Conservation (phyloP, 2,329 filamentous ascomycete genomes). For the Leptosphaerulina australis region DNA sequence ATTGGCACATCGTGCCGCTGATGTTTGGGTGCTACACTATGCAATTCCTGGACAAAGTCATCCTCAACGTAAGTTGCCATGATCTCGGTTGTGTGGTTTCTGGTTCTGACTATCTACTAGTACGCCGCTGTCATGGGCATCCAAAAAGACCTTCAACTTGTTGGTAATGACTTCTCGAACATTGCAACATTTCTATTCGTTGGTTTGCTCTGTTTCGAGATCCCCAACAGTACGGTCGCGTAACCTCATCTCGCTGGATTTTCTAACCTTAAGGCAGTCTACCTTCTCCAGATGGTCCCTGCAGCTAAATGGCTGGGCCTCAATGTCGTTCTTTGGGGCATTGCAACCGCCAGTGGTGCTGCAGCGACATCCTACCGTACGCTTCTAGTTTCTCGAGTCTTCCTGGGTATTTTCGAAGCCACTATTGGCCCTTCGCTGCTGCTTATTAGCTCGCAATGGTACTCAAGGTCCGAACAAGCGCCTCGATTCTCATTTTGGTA, state of each 20-base stretch:
- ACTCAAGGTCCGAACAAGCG: constrained; percentile 62
- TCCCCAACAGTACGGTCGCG: constrained; percentile 41
- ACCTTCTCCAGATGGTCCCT: constrained; percentile 56
- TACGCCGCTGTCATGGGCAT: constrained; percentile 53
- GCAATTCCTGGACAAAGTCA: constrained; percentile 50
- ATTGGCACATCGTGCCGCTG: constrained; percentile 48
- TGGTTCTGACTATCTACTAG: background rate
- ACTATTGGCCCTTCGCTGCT: constrained; percentile 60
- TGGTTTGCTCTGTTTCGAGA: constrained; percentile 46
- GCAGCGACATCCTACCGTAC: constrained; percentile 47
- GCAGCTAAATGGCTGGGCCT: constrained; percentile 59
- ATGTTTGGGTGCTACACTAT: constrained; percentile 41
- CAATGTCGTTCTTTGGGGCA: constrained; percentile 54
- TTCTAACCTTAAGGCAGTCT: constrained; percentile 4
- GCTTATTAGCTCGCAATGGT: constrained; percentile 62
- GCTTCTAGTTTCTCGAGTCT: constrained; percentile 55
- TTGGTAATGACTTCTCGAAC: constrained; percentile 45
- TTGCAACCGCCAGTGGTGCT: constrained; percentile 46
- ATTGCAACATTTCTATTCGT: constrained; percentile 46
- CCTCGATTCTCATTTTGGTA: constrained; percentile 68
- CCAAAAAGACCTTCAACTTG: constrained; percentile 43
- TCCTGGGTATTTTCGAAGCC: constrained; percentile 61
- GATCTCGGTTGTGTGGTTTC: too few relatives aligned
- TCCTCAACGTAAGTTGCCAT: constrained; percentile 20
- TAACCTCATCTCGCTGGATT: background rate